Base-by-base conservation (phyloP, 345 rosid genomes). In the Balakata baccata region DNA sequence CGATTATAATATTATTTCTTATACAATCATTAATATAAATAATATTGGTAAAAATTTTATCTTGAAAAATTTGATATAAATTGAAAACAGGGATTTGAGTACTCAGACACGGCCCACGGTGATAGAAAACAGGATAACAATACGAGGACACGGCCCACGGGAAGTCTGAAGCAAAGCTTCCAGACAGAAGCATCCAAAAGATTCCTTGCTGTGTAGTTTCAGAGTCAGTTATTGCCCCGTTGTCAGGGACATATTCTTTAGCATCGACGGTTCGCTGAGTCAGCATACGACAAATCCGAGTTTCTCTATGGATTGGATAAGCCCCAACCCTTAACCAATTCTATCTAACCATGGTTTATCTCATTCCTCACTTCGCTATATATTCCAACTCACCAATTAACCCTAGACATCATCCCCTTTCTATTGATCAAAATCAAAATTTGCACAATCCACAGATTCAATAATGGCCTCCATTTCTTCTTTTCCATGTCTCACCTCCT, bases 181-280 rank as follows among this genome's bases (percentile, higher is more conserved):
- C 8, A 37, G 11, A 54, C 2, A 11, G 49, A 62, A 64, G 47
- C 59, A 3, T 63, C 47, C 51, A 29, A 61, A 50, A 72, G 49
- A 61, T 61, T 61, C 46, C 11, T 5, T 50, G 45, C 18, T 17
- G n/a, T n/a, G 5, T 5, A 43, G 43, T 4, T 37, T 53, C 9
- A 16, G 74, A 22, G 68, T 70, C 75, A 62, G 39, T 47, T 12
- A 0, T 66, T 53, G 41, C 53, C 8, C 7, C 23, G 23, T 14
- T 53, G 29, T n/a, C 23, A 29, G 64, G 61, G 17, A 17, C 17
- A 45, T 66, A 62, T 61, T 66, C 81, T 23, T 18, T n/a, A 20
- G 67, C 82, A 18, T 79, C 75, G 84, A 81, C 88, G 68, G 58
- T 47, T 57, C 50, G 76, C 84, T 81, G 85, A 86, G 81, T 86